phyloP scores from a whole-genome alignment of 495 filamentous ascomycete species.

The Lasiosphaeria hispida region DNA sequence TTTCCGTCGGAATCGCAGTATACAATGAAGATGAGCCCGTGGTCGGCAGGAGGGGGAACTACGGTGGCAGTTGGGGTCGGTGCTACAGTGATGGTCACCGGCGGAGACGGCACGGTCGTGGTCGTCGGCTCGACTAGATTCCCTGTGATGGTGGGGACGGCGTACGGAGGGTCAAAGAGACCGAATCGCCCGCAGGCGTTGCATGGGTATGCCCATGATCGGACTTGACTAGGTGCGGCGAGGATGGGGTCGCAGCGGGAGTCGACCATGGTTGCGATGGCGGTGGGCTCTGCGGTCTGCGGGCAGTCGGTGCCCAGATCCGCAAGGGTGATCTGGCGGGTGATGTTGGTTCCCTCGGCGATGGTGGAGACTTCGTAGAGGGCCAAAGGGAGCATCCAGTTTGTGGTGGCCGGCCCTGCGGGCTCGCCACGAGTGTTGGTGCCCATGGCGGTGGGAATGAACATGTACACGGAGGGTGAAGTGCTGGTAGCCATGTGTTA shows the following conservation, averaged over 20 bases:
- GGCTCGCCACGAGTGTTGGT: slow-evolving; percentile 24
- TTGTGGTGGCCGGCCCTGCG: slow-evolving; percentile 23
- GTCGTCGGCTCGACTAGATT: slow-evolving; percentile 20
- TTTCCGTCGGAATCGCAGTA: background rate
- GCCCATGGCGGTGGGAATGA: slow-evolving; percentile 30
- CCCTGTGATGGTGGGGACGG: slow-evolving; percentile 27
- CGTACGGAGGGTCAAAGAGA: slow-evolving; percentile 35
- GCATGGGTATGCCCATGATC: slow-evolving; percentile 31
- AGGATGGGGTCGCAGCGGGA: slow-evolving; percentile 30
- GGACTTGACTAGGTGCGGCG: slow-evolving; percentile 24
- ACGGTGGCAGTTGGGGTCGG: background rate
- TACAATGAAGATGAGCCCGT: background rate
- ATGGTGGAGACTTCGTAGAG: slow-evolving; percentile 33
- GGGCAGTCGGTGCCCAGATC: slow-evolving; percentile 36
- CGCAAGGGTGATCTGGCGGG: slow-evolving; percentile 29
- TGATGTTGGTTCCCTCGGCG: slow-evolving; percentile 10
- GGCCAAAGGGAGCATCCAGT: slow-evolving; percentile 25
- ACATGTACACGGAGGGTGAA: slow-evolving; percentile 40
- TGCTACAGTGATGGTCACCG: background rate
- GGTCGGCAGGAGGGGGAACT: background rate
- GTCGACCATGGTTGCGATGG: slow-evolving; percentile 28
- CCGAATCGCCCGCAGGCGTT: slow-evolving; percentile 32
- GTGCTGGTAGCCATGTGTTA: slow-evolving; percentile 26
- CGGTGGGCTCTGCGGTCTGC: slow-evolving; percentile 17
- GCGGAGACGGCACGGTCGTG: no score